Evolutionary conservation across 2,329 filamentous ascomycete species (phyloP).

Genomic region (Diaporthe citri): DNA sequence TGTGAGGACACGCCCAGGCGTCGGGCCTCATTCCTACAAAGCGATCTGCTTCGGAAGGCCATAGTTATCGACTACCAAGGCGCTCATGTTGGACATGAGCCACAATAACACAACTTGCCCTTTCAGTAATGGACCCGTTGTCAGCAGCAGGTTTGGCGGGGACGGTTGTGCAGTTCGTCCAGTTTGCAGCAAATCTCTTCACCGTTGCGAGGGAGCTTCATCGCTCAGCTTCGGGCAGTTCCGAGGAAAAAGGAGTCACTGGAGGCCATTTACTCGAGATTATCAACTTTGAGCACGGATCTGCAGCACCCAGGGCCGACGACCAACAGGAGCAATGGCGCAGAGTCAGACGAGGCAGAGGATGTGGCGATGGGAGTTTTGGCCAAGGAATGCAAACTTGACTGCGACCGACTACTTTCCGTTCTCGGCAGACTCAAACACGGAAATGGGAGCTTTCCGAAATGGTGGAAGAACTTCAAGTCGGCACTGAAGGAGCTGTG

Average conservation of each 20-base stretch:
- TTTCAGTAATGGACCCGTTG: not conserved
- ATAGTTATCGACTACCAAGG: too few species aligned
- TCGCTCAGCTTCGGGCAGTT: not conserved
- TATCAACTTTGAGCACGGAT: not conserved
- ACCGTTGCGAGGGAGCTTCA: conserved; percentile 4
- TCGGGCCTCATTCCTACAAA: too few species aligned
- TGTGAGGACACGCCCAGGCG: not conserved
- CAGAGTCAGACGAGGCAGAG: not conserved
- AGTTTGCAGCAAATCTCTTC: conserved; percentile 14
- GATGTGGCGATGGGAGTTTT: not conserved
- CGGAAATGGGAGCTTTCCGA: not conserved
- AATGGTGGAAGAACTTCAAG: conserved; percentile 12
- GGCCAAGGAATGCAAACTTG: not conserved
- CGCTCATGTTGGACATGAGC: not conserved
- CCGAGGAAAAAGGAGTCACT: not conserved
- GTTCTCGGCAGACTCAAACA: not conserved
- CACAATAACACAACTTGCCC: too few species aligned
- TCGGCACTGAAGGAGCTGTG: conserved; percentile 7
- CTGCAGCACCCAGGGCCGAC: not conserved
- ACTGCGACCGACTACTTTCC: not conserved
- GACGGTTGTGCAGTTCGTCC: conserved; percentile 4
- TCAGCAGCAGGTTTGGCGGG: conserved; percentile 1
- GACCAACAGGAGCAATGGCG: not conserved
- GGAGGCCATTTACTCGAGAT: not conserved
- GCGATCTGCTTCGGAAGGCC: not conserved